Evolutionary conservation across 768 basidiomycete species (phyloP).

Genomic region (Coprinopsis marcescibilis): DNA sequence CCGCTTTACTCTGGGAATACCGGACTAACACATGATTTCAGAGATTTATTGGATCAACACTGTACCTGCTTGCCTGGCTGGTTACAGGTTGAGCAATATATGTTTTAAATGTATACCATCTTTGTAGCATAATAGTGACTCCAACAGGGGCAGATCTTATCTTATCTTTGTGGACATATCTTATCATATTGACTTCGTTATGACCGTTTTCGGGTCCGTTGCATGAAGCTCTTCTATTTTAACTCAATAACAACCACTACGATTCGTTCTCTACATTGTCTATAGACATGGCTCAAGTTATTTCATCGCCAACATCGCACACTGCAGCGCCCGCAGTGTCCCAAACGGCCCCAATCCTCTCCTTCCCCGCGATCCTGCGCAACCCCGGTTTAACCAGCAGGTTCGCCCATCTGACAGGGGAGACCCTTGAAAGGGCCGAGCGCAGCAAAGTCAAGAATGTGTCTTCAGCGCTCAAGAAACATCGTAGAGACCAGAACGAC

Average conservation of each 20-base stretch:
- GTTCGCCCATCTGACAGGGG: conserved; percentile 46
- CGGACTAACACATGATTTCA: conserved; percentile 6
- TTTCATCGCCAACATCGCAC: not conserved
- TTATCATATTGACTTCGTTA: conserved; percentile 9
- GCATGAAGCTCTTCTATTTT: not conserved
- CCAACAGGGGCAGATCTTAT: not conserved
- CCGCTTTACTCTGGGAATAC: not conserved
- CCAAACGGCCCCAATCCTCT: conserved; percentile 36
- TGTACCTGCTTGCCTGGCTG: conserved; percentile 26
- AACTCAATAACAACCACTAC: not conserved
- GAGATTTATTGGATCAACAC: conserved; percentile 28
- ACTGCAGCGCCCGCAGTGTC: conserved; percentile 22
- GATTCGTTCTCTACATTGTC: not conserved
- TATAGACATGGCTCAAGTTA: not conserved
- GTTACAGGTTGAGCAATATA: conserved; percentile 23
- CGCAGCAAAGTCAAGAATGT: conserved; percentile 8
- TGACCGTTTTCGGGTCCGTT: conserved; percentile 5
- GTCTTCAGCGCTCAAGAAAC: conserved; percentile 30
- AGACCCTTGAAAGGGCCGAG: conserved; percentile 12
- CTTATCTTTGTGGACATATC: too few relatives aligned
- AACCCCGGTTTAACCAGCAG: conserved; percentile 47
- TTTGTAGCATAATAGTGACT: not conserved
- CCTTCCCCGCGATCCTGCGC: conserved; percentile 67
- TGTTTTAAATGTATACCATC: not conserved
- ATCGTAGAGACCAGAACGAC: conserved; percentile 53